Percentiles rank a stretch among this genome's conserved stretches.
Evolutionary conservation across 2,329 filamentous ascomycete species (phyloP).

Genomic region (Penicillium sp.): DNA sequence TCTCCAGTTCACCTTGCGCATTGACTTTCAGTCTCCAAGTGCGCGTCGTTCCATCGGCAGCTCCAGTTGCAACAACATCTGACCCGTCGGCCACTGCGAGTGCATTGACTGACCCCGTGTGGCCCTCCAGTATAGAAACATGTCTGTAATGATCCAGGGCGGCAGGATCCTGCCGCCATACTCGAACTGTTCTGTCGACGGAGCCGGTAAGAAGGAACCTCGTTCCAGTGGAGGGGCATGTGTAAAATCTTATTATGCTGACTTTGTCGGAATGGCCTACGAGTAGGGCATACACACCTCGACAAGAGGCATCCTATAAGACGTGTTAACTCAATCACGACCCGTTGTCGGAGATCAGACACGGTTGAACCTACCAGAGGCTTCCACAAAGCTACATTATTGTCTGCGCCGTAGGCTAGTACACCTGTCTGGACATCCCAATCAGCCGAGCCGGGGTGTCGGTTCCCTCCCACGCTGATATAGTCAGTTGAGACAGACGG

Average conservation of each 20-base stretch:
- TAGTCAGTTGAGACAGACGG: slow-evolving; percentile 47
- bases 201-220: slow-evolving; percentile 73
- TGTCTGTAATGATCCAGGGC: slow-evolving; percentile 38
- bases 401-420: slow-evolving; percentile 84
- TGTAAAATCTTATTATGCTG: slow-evolving; percentile 78
- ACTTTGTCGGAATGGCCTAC: slow-evolving; percentile 75
- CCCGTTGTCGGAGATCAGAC: background rate
- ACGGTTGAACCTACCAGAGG: slow-evolving; percentile 60
- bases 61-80: slow-evolving; percentile 56
- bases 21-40: slow-evolving; percentile 67
- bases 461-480: slow-evolving; percentile 80
- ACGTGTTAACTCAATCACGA: slow-evolving; percentile 8
- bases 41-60: slow-evolving; percentile 62
- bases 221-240: slow-evolving; percentile 46
- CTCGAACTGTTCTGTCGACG: slow-evolving; percentile 71
- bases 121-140: slow-evolving; percentile 57
- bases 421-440: slow-evolving; percentile 70
- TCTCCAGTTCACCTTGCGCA: slow-evolving; percentile 31
- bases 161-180: slow-evolving; percentile 51
- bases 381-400: slow-evolving; percentile 85
- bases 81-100: slow-evolving; percentile 49
- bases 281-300: slow-evolving; percentile 66
- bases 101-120: slow-evolving; percentile 71
- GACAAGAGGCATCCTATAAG: slow-evolving; percentile 41
- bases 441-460: slow-evolving; percentile 84